Evolutionary conservation across 2,329 filamentous ascomycete species (phyloP).

Genomic region (Pezicula radicicola): DNA sequence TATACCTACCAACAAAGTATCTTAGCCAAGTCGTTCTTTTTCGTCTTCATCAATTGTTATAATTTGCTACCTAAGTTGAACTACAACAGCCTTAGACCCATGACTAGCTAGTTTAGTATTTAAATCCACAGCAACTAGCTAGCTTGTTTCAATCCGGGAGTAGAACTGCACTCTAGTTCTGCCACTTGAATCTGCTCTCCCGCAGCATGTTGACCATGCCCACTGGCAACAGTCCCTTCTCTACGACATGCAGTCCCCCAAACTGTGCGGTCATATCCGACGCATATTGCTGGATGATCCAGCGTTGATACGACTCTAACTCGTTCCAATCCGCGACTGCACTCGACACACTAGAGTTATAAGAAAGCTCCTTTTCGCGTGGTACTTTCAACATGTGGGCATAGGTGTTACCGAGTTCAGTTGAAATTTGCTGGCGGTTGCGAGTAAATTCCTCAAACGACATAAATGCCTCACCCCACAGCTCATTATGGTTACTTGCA

Average conservation of each 20-base stretch:
- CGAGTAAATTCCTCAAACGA: conserved; percentile 34
- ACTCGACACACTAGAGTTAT: too few relatives aligned
- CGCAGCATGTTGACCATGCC: conserved; percentile 34
- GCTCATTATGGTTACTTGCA: conserved; percentile 8
- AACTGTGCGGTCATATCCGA: conserved; percentile 33
- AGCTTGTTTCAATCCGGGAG: too few relatives aligned
- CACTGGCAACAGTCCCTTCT: conserved; percentile 34
- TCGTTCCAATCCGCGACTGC: not conserved
- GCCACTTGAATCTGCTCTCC: conserved; percentile 32
- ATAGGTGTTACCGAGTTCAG: conserved; percentile 26
- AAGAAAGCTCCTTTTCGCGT: conserved; percentile 6
- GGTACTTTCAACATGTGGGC: conserved; percentile 25
- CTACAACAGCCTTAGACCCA: too few relatives aligned
- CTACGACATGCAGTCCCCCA: conserved; percentile 34
- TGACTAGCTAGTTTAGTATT: too few relatives aligned
- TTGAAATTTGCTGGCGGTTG: conserved; percentile 30
- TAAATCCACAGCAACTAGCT: too few relatives aligned
- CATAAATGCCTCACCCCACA: conserved; percentile 30
- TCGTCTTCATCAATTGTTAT: too few relatives aligned
- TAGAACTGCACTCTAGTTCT: conserved; percentile 18
- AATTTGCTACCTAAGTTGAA: too few relatives aligned
- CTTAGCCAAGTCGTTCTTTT: too few relatives aligned
- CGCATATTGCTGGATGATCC: conserved; percentile 34
- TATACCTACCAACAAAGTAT: too few relatives aligned
- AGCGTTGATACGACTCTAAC: conserved; percentile 29